Evolutionary conservation across 176 grass and related monocot genomes (phyloP).

Genomic region (Saccharum spontaneum): DNA sequence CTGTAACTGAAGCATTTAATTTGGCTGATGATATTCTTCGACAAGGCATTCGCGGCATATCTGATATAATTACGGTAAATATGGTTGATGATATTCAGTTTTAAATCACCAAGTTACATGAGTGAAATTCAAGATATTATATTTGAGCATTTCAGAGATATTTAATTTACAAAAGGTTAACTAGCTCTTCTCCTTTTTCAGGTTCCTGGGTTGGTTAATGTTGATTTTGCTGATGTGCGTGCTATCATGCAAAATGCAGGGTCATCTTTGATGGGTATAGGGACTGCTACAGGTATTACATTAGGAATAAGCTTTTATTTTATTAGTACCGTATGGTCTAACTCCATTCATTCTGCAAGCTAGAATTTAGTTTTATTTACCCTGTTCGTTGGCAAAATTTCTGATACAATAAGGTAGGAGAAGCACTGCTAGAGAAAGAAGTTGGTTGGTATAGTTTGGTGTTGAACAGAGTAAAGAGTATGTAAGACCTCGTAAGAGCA

Average conservation of each 20-base stretch:
- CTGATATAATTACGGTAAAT: slow-evolving; percentile 83
- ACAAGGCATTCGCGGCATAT: slow-evolving; percentile 93
- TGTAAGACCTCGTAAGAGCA: background rate
- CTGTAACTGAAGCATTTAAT: slow-evolving; percentile 86
- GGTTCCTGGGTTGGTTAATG: slow-evolving; percentile 95
- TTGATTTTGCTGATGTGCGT: slow-evolving; percentile 98
- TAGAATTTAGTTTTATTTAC: background rate
- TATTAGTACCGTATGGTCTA: background rate
- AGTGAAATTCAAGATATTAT: background rate
- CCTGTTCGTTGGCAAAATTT: background rate
- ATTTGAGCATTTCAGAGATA: background rate
- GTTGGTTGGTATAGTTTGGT: background rate
- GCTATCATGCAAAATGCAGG: slow-evolving; percentile 95
- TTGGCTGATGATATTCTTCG: slow-evolving; percentile 87
- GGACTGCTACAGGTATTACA: slow-evolving; percentile 82
- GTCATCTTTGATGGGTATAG: slow-evolving; percentile 99
- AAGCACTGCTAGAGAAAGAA: slow-evolving; percentile 24
- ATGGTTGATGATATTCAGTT: background rate
- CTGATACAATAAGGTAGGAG: background rate
- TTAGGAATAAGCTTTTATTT: background rate
- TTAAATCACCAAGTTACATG: background rate
- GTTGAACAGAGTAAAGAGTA: background rate
- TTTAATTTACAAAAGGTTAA: background rate
- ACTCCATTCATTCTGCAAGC: slow-evolving; percentile 6
- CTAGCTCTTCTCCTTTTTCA: slow-evolving; percentile 39